Conservation (phyloP, 257 asterid genomes). For the Capsicum chinense region DNA sequence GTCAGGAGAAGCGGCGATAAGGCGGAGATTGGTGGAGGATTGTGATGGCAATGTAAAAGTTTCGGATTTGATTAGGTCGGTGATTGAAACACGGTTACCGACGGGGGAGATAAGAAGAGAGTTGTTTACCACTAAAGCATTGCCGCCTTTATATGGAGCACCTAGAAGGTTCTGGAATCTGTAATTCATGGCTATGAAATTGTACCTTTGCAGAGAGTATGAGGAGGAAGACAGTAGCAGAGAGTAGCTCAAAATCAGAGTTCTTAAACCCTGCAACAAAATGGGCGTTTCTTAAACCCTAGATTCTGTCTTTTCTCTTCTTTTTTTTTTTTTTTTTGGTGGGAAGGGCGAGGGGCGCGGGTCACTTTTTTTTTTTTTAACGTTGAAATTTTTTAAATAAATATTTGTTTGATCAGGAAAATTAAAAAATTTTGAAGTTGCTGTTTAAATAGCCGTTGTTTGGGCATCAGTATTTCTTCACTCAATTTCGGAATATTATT, state of each 20-base stretch:
- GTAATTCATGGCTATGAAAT: conserved; percentile 64
- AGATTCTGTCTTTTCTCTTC: not conserved
- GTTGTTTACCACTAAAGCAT: conserved; percentile 63
- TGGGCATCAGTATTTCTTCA: no score
- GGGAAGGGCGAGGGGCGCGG: no score
- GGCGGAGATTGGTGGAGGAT: conserved; percentile 81
- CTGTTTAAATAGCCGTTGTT: no score
- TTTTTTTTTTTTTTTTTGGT: not conserved
- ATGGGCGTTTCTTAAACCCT: conserved; percentile 19
- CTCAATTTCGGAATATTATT: no score
- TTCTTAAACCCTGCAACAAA: conserved; percentile 8
- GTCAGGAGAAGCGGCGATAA: conserved; percentile 81
- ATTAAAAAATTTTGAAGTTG: no score
- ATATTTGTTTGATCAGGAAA: no score
- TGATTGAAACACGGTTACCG: conserved; percentile 90
- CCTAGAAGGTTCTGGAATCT: conserved; percentile 86
- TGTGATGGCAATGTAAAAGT: conserved; percentile 80
- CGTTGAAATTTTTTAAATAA: no score
- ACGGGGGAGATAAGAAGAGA: conserved; percentile 70
- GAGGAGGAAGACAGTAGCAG: no score
- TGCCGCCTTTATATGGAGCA: conserved; percentile 97
- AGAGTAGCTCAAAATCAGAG: no score
- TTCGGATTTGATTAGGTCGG: conserved; percentile 86
- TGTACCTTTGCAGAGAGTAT: no score
- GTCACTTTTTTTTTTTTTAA: not conserved